A percentile compares a stretch with the other conserved stretches of the same genome.
Evolutionary conservation across 2,329 filamentous ascomycete species (phyloP).

Genomic region (Corinectria fuckeliana): DNA sequence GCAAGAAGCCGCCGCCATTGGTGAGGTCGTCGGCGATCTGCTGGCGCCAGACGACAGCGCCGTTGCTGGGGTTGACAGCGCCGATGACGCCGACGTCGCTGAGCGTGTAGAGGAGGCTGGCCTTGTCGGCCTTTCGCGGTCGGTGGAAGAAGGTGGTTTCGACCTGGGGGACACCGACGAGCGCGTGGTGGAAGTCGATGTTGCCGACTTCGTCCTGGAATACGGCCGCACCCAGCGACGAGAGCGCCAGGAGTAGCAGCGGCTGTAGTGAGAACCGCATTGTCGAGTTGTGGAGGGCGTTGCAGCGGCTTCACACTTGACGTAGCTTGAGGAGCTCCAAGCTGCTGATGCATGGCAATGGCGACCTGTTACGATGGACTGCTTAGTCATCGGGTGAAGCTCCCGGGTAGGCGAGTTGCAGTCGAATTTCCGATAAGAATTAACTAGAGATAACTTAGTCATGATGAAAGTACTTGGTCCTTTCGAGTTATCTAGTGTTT

Average conservation of each 20-base stretch:
- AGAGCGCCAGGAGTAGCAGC: conserved; percentile 48
- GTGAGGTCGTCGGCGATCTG: conserved; percentile 62
- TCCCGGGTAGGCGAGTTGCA: not conserved
- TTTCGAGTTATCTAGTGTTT: not conserved
- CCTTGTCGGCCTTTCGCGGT: conserved; percentile 80
- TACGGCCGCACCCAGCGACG: conserved; percentile 64
- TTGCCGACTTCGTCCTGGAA: conserved; percentile 91
- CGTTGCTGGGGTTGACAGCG: conserved; percentile 87
- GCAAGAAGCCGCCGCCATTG: conserved; percentile 60
- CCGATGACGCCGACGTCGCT: conserved; percentile 85
- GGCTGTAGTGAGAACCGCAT: conserved; percentile 48
- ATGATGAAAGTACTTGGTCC: too few species aligned
- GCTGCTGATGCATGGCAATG: conserved; percentile 31
- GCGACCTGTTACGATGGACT: conserved; percentile 36
- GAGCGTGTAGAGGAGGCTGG: conserved; percentile 88
- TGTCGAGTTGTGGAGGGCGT: conserved; percentile 26
- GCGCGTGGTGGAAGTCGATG: conserved; percentile 90
- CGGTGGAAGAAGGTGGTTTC: conserved; percentile 95
- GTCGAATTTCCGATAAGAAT: not conserved
- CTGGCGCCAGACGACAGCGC: conserved; percentile 87
- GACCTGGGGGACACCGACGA: conserved; percentile 81
- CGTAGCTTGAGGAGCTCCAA: conserved; percentile 28
- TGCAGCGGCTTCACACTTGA: conserved; percentile 35
- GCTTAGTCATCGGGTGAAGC: conserved; percentile 34
- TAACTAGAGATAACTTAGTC: too few species aligned